Base-by-base conservation (phyloP, 345 rosid genomes). In the Cochlearia excelsa region DNA sequence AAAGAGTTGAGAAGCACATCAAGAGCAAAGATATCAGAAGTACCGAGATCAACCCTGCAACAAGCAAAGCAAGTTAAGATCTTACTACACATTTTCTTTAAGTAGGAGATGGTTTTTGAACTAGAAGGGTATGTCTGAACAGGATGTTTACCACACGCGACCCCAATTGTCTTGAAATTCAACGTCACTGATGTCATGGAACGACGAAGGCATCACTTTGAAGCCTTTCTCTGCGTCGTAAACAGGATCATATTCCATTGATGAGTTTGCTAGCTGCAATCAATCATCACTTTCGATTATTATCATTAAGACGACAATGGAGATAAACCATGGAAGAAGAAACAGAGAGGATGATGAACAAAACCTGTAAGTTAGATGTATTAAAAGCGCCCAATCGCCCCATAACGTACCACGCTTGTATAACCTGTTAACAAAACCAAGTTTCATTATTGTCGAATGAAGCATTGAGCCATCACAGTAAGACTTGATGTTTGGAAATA, bases 111-210 rank as follows among this genome's bases (percentile, higher is more conserved):
- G 3, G 30, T 10, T 23, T 10, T 23, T 33, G 46, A 4, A 37
- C 26, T n/a, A 39, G 34, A 53, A 26, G 34, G 48, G 59, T 45
- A 9, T 1, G 54, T 30, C 2, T 26, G 45, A 35, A 38, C 23
- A 16, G 23, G 23, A 16, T 44, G 35, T 38, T 30, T 80, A 92
- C 98, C 98, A 86, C 51, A 91, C 75, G 57, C 96, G 90, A 57
- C 95, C 96, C 93, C 96, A 92, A 9, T 78, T 86, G 73, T 92
- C 98, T 65, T 86, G 98, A 69, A 92, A 92, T 77, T 92, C 98
- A 7, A 92, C 80, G n/a, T 88, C 93, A 38, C 95, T 70, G 45
- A 92, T 84, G 69, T 92, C 96, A 70, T 92, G 98, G 73, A 88
- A 88, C 4, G 96, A 86, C 49, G 98, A 88, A 56, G 93, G 88